These are phyloP conservation scores for Alternaria triticina DNA, from an alignment of 2,329 filamentous ascomycete genomes.

Conservation along the genomic window DNA sequence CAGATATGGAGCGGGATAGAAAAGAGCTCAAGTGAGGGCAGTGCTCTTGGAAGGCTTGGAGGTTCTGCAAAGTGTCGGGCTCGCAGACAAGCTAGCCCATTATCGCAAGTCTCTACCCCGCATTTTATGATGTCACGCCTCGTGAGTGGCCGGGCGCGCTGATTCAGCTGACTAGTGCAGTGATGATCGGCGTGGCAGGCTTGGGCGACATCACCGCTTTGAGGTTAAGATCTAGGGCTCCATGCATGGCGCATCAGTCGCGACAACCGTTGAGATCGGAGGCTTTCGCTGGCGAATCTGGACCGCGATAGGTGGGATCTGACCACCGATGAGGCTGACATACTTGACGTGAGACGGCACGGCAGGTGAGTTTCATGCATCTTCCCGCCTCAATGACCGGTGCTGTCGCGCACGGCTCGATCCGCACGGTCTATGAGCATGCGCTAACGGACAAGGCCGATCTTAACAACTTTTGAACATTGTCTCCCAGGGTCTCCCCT, in stretches of 20 bases:
- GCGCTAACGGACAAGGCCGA: not conserved
- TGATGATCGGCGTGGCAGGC: constrained; percentile 10
- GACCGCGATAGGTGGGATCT: not conserved
- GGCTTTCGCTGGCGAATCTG: not conserved
- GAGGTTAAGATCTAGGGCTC: not conserved
- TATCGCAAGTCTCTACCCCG: constrained; percentile 10
- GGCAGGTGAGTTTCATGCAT: constrained; percentile 4
- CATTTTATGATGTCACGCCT: constrained; percentile 4
- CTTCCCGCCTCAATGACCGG: not conserved
- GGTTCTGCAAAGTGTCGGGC: not conserved
- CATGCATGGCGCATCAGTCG: not conserved
- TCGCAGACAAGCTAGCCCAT: constrained; percentile 2
- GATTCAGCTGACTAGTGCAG: constrained; percentile 7
- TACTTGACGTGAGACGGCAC: not conserved
- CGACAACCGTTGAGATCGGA: not conserved
- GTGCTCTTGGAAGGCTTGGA: constrained; percentile 15
- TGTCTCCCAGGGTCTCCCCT: not conserved
- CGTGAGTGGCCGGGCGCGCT: constrained; percentile 5
- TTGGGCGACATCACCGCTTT: constrained; percentile 16
- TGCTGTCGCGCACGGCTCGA: not conserved
- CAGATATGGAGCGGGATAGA: constrained; percentile 13
- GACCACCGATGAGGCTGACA: not conserved
- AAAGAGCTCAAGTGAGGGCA: constrained; percentile 10
- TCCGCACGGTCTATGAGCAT: not conserved
- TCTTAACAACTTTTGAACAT: not conserved